phyloP scores from a whole-genome alignment of 805 yeast genomes.

The Yueomyces sp. region DNA sequence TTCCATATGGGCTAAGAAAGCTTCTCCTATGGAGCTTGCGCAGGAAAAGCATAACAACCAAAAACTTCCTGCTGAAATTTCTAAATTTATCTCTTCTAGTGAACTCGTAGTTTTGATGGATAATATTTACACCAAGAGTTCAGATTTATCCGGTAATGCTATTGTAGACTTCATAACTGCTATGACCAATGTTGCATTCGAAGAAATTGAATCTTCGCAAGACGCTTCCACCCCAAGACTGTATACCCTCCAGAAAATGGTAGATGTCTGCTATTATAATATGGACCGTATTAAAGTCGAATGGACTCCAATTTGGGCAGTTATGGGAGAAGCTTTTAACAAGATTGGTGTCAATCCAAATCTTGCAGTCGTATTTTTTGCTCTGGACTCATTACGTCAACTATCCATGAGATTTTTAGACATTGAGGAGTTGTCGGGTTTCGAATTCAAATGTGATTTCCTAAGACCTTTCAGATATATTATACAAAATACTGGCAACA shows the following conservation, averaged over 20 bases:
- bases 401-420: constrained; percentile 84
- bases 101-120: constrained; percentile 74
- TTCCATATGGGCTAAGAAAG: constrained; percentile 35
- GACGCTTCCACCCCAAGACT: constrained; percentile 74
- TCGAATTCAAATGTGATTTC: constrained; percentile 90
- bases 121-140: constrained; percentile 72
- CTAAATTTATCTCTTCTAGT: constrained; percentile 44
- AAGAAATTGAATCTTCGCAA: constrained; percentile 83
- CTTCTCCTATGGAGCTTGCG: constrained; percentile 53
- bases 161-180: constrained; percentile 82
- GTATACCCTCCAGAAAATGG: constrained; percentile 87
- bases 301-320: constrained; percentile 92
- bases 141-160: constrained; percentile 66
- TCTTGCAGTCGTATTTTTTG: constrained; percentile 68
- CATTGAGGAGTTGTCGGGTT: constrained; percentile 87
- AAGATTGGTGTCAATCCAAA: constrained; percentile 73
- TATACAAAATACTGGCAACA: constrained; percentile 49
- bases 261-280: constrained; percentile 94
- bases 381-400: constrained; percentile 88
- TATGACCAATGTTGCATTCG: constrained; percentile 71
- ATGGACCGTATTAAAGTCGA: constrained; percentile 93
- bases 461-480: constrained; percentile 80
- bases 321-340: constrained; percentile 82
- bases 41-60: constrained; percentile 61
- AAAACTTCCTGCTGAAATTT: constrained; percentile 44